phyloP scores from a whole-genome alignment of 2,329 filamentous ascomycete genomes.

The Stachybotrys chartarum region DNA sequence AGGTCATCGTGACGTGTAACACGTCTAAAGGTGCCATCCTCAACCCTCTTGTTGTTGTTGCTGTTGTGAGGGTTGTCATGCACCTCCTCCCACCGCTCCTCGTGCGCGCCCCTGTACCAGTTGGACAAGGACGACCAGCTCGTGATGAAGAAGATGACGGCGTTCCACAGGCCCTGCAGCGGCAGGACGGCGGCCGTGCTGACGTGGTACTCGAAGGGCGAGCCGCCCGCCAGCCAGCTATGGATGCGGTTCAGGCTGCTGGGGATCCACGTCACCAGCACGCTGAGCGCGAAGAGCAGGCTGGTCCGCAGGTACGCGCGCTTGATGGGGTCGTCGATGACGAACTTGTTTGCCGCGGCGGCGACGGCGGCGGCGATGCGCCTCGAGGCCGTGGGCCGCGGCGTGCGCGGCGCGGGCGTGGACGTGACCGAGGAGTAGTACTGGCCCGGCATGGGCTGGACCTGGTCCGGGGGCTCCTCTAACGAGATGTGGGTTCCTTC shows the following conservation, averaged over 20 bases:
- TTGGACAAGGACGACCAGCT: slow-evolving; percentile 32
- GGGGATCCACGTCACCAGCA: slow-evolving; percentile 56
- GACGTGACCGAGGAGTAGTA: slow-evolving; percentile 27
- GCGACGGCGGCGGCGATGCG: slow-evolving; percentile 11
- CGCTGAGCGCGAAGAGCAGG: slow-evolving; percentile 53
- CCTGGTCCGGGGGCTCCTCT: slow-evolving; percentile 7
- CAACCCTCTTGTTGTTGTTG: background rate
- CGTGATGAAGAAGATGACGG: slow-evolving; percentile 67
- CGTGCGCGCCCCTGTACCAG: background rate
- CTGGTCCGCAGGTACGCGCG: slow-evolving; percentile 54
- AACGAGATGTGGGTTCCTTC: slow-evolving; percentile 13
- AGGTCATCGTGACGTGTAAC: background rate
- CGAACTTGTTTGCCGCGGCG: slow-evolving; percentile 27
- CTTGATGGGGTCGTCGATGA: slow-evolving; percentile 47
- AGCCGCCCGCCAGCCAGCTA: slow-evolving; percentile 46
- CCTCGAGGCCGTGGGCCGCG: slow-evolving; percentile 4
- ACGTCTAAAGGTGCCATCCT: background rate
- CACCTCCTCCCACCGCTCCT: background rate
- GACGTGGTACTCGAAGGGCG: slow-evolving; percentile 60
- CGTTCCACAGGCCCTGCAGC: slow-evolving; percentile 75
- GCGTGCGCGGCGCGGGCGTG: slow-evolving; percentile 1
- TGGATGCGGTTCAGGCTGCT: slow-evolving; percentile 71
- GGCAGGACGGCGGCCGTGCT: slow-evolving; percentile 66
- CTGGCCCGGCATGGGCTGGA: slow-evolving; percentile 16
- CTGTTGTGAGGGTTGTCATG: slow-evolving; percentile 5